phyloP scores from a whole-genome alignment of 108 stramenopile genomes.

The Cyclotella atomus region DNA sequence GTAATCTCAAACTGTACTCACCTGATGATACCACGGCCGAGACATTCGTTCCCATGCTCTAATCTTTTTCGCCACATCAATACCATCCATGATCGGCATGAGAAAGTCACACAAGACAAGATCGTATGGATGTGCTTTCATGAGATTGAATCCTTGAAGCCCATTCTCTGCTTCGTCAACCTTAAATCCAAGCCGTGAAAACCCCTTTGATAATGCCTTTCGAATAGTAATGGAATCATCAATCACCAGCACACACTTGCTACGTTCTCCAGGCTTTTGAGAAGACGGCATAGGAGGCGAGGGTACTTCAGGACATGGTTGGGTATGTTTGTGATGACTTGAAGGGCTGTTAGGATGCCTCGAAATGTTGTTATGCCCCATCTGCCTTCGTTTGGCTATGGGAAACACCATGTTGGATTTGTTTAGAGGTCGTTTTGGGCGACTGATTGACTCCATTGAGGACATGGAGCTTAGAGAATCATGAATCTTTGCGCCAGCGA shows the following conservation, averaged over 20 bases:
- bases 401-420: not conserved
- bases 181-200: constrained; percentile 63
- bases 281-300: not conserved
- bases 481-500: not conserved
- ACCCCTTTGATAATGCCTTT: constrained; percentile 60
- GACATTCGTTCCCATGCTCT: constrained; percentile 63
- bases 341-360: not conserved
- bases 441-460: not conserved
- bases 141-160: constrained; percentile 61
- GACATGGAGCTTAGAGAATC: not conserved
- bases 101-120: constrained; percentile 77
- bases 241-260: constrained; percentile 55
- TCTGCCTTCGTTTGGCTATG: not conserved
- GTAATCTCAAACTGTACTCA: not conserved
- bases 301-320: not conserved
- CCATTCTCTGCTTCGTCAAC: constrained; percentile 75
- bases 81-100: constrained; percentile 88
- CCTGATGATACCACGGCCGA: constrained; percentile 57
- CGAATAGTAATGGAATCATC: constrained; percentile 75
- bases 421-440: not conserved
- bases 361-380: not conserved
- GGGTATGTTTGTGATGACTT: not conserved
- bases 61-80: constrained; percentile 76
- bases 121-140: constrained; percentile 62
- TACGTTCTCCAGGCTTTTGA: not conserved